These are phyloP conservation scores for Avicennia marina DNA, from an alignment of 257 asterid species.

Conservation along the genomic window DNA sequence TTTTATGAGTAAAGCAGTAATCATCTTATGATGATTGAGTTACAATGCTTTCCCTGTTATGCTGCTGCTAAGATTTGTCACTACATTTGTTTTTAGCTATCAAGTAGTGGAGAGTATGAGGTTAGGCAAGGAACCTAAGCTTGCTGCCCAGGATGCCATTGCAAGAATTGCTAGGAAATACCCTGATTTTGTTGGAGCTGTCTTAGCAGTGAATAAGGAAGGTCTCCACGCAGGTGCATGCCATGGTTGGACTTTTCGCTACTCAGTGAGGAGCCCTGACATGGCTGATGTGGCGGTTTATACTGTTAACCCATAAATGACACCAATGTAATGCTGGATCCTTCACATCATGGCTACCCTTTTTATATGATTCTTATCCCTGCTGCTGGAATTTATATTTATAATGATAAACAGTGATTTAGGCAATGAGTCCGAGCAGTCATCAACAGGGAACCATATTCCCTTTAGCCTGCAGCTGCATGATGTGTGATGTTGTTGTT, in stretches of 20 bases:
- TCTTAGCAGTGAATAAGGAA: conserved; percentile 61
- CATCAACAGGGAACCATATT: too few species aligned
- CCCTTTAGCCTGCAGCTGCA: too few species aligned
- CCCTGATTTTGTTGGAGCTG: conserved; percentile 81
- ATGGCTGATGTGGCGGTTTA: conserved; percentile 65
- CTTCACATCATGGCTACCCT: neutral
- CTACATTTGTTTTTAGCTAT: conserved; percentile 42
- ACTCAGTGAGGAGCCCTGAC: conserved; percentile 66
- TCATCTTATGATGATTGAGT: neutral
- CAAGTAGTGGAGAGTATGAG: conserved; percentile 99
- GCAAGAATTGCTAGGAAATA: conserved; percentile 65
- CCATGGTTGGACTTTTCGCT: conserved; percentile 96
- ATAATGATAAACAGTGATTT: neutral
- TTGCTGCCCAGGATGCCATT: conserved; percentile 83
- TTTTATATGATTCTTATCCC: neutral
- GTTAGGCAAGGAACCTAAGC: conserved; percentile 87
- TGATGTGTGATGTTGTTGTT: too few species aligned
- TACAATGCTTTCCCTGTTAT: neutral
- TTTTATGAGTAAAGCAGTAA: neutral
- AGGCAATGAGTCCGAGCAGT: neutral
- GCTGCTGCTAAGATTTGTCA: too few species aligned
- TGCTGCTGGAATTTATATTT: neutral
- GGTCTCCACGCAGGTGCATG: conserved; percentile 92
- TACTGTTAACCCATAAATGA: conserved; percentile 41
- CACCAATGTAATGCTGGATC: neutral